phyloP scores from a whole-genome alignment of 345 rosid species.

The Murraya koenigii region DNA sequence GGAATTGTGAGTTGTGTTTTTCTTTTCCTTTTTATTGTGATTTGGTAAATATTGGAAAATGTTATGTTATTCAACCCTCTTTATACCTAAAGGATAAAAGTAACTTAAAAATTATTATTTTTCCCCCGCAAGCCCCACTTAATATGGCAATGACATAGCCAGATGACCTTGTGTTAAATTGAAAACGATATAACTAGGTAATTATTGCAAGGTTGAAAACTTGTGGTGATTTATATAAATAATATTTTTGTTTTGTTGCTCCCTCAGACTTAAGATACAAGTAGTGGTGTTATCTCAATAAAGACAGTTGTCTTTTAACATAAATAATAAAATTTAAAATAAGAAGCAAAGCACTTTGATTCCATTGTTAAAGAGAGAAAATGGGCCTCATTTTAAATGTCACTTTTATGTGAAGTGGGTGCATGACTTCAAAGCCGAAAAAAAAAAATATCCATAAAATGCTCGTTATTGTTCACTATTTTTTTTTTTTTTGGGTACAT shows the following conservation, averaged over 20 bases:
- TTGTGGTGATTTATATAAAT: no score
- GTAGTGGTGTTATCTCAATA: constrained; percentile 26
- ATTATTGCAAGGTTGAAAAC: not conserved
- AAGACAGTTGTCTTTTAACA: constrained; percentile 37
- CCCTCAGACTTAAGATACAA: constrained; percentile 16
- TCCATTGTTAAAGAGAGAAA: constrained; percentile 5
- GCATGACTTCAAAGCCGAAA: not conserved
- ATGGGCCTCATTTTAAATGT: constrained; percentile 6
- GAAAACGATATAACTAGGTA: not conserved
- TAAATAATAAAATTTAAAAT: constrained; percentile 17
- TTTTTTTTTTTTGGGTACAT: no score
- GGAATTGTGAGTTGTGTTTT: constrained; percentile 12
- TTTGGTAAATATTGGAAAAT: not conserved
- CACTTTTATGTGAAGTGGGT: constrained; percentile 19
- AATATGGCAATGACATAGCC: not conserved
- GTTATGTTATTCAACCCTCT: not conserved
- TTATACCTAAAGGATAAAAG: no score
- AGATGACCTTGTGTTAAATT: not conserved
- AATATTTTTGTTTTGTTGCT: not conserved
- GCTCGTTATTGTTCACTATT: not conserved
- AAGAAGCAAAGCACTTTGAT: constrained; percentile 14
- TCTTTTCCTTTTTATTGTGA: not conserved
- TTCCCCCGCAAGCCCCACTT: no score
- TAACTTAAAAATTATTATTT: no score
- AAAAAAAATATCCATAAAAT: no score